phyloP scores from a whole-genome alignment of 495 filamentous ascomycete genomes.

The Penicillium egyptiacum region DNA sequence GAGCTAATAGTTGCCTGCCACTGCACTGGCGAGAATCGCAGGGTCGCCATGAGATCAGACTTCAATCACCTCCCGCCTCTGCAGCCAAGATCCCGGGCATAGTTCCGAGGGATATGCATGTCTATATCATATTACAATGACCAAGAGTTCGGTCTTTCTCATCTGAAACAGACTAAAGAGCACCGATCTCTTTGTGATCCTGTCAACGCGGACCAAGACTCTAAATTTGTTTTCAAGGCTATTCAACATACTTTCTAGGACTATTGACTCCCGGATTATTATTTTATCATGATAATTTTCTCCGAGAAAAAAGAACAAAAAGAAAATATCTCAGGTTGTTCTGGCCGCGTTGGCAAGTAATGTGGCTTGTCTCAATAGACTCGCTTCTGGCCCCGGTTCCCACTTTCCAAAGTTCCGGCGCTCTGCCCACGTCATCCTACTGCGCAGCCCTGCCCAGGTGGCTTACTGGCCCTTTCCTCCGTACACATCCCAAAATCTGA shows the following conservation, averaged over 20 bases:
- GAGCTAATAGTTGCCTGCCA: slow-evolving; percentile 9
- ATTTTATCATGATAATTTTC: background rate
- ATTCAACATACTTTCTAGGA: background rate
- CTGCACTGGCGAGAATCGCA: background rate
- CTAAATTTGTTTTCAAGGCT: background rate
- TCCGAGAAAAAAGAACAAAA: background rate
- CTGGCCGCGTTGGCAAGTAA: slow-evolving; percentile 1
- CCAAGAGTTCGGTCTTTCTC: background rate
- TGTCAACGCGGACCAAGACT: background rate
- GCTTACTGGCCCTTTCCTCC: background rate
- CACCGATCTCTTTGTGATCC: background rate
- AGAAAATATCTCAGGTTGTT: slow-evolving; percentile 1
- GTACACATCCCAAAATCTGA: background rate
- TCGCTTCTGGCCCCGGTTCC: slow-evolving; percentile 6
- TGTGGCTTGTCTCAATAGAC: slow-evolving; percentile 1
- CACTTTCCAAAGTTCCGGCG: background rate
- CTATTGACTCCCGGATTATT: background rate
- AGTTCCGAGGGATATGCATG: slow-evolving; percentile 4
- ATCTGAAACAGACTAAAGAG: slow-evolving; percentile 2
- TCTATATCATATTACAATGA: background rate
- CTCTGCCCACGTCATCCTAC: background rate
- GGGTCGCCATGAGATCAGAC: slow-evolving; percentile 10
- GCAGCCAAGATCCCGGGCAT: slow-evolving; percentile 1
- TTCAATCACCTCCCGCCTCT: slow-evolving; percentile 1
- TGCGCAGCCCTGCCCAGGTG: background rate